These are phyloP conservation scores for Orobanche coerulescens DNA, from an alignment of 257 asterid genomes.

Conservation along the genomic window DNA sequence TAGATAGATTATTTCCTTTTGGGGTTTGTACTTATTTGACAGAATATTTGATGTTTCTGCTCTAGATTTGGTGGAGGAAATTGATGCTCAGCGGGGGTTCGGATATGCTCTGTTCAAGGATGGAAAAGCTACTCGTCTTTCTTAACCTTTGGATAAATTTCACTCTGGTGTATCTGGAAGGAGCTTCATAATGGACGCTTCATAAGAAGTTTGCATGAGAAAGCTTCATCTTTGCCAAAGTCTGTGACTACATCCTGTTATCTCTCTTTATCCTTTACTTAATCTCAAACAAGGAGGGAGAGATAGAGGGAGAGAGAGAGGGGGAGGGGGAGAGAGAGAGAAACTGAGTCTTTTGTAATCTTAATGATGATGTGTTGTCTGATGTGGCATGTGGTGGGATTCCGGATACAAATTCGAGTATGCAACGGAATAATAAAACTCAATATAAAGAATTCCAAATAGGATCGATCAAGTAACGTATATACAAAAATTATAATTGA, in stretches of 20 bases:
- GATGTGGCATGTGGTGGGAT: no score
- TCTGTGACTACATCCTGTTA: constrained; percentile 21
- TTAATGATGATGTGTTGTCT: no score
- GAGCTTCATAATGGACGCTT: constrained; percentile 95
- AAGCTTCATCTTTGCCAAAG: constrained; percentile 86
- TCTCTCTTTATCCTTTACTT: neutral
- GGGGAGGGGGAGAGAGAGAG: no score
- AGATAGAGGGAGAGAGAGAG: neutral
- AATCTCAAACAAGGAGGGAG: neutral
- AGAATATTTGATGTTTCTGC: neutral
- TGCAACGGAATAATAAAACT: no score
- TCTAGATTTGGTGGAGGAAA: constrained; percentile 75
- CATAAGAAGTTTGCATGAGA: constrained; percentile 78
- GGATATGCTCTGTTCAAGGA: constrained; percentile 94
- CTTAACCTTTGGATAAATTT: constrained; percentile 82
- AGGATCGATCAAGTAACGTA: no score
- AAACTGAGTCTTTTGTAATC: no score
- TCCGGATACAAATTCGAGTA: no score
- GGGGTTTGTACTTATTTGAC: neutral
- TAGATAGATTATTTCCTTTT: neutral
- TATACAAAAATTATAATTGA: no score
- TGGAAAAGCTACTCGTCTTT: constrained; percentile 65
- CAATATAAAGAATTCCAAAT: no score
- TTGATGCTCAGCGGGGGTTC: constrained; percentile 85
- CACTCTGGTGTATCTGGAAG: constrained; percentile 81